A percentile compares a stretch with the other conserved stretches of the same genome.
Evolutionary conservation across 257 asterid genomes (phyloP).

Genomic region (Forsythia viridissima): DNA sequence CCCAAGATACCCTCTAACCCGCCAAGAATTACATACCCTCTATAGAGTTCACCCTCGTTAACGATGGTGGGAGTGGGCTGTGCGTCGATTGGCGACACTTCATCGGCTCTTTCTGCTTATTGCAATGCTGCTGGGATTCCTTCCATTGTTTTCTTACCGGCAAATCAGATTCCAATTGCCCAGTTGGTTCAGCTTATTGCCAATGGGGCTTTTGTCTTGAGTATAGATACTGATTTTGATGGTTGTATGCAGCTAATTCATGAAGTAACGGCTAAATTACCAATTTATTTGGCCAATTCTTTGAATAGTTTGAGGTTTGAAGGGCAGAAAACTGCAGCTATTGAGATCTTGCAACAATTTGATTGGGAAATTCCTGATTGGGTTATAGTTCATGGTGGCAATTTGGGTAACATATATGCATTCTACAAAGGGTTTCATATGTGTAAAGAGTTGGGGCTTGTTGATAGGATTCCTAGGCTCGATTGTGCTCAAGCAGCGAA

Average conservation of each 20-base stretch:
- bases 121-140: background rate
- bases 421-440: no score
- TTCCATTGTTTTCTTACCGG: constrained; percentile 33
- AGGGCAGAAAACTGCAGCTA: constrained; percentile 45
- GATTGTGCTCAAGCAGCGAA: no score
- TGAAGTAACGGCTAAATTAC: constrained; percentile 42
- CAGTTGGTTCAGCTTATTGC: constrained; percentile 45
- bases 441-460: no score
- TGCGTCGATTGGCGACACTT: background rate
- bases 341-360: no score
- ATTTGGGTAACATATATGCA: no score
- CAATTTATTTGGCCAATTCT: constrained; percentile 45
- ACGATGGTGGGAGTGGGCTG: constrained; percentile 15
- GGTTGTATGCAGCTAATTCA: constrained; percentile 48
- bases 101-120: background rate
- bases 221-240: constrained; percentile 45
- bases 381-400: no score
- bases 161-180: constrained; percentile 37
- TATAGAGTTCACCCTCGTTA: no score
- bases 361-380: no score
- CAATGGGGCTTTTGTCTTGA: constrained; percentile 42
- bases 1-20: no score
- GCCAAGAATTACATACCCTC: no score
- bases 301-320: constrained; percentile 42
- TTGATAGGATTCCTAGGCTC: no score